Base-by-base conservation (phyloP, 2,329 filamentous ascomycete genomes). In the Microsporum canis region DNA sequence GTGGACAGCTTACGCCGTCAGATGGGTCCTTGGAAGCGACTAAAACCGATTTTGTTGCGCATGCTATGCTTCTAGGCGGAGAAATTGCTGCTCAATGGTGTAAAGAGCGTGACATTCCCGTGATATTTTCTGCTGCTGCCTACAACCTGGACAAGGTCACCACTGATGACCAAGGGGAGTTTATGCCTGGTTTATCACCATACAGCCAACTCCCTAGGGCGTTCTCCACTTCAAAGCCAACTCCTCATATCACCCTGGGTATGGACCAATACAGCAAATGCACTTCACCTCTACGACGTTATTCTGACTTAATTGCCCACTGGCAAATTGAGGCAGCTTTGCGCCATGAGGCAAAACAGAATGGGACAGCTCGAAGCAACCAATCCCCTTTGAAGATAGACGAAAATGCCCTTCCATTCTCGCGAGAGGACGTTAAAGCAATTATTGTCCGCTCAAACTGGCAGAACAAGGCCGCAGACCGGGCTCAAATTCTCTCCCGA, bases 241-340 rank as follows among this genome's bases (percentile, higher is more conserved):
- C 80, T 23, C 73, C 71, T 12, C 82, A 86, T 66, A 69, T 71
- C 3, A 70, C 78, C 5, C 71, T 85, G 1, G 82, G 81, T 39
- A 71, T 82, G 33, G 71, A 78, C 33, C 69, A 76, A 31, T 86
- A 86, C 66, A 71, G 78, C 62, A 84, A 82, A 71, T 77, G 79
- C 58, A 86, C 84, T 0, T 84, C 80, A 66, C 84, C 84, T 1
- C 74, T 87, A 27, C 80, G 84, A 58, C 78, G 84, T 41, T 86
- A 81, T 69, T 76, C 75, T 55, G 84, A 87, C 69, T 77, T 86
- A 68, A 75, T 86, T 53, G 73, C 78, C 8, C 83, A 86, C 68
- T 86, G 84, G 77, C 84, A 87, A 65, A 84, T 85, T 55, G 83
- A 86, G 73, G 80, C 83, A 5, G 82, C 81, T 1, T 66, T 87